Evolutionary conservation across 1,284 basidiomycete species (phyloP), one percentile per base, ranked within the genome.

Genomic region (Tetrapyrgos nigripes): DNA sequence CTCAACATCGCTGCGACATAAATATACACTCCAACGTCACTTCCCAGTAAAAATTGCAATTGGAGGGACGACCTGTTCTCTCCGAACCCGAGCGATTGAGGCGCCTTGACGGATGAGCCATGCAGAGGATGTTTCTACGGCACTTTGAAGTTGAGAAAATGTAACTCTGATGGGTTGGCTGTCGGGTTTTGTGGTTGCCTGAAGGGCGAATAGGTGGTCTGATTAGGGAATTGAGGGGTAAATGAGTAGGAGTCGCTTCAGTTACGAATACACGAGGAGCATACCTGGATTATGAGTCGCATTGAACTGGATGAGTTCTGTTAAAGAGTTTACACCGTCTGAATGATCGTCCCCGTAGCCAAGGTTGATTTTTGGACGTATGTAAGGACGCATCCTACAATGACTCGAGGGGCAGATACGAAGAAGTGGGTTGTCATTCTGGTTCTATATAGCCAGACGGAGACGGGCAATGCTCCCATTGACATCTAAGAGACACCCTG

Each of bases 41-140:
- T 77, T n/a, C 69, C 68, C 17, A 76, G 68, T 13, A 78, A 61
- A n/a, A 53, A 76, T 71, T 4, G 69, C 75, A 17, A 78, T 73
- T 19, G 75, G 75, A 2, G 66, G 55, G 23, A 73, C 61, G 11
- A 61, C 63, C 31, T 66, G 50, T 26, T 67, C 64, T 29, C 69
- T 62, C 3, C 52, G 23, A 9, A 64, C 59, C 5, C 70, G 66
- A 6, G 68, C 68, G 23, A 65, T 55, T 0, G 72, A 71, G 29
- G 68, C 65, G 24, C 70, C 64, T 44, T 64, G 60, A 45, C 58
- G 52, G 13, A 73, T 64, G 5, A 76, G 62, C 75, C 75, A 78
- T 14, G 67, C 67, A 13, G 70, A 73, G 8, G 70, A 70, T 21
- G 67, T 66, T 53, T 75, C 70, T 0, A 75, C 71, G n/a, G 71